phyloP scores from a whole-genome alignment of 2,329 filamentous ascomycete genomes.

The Ceratocystis papillata region DNA sequence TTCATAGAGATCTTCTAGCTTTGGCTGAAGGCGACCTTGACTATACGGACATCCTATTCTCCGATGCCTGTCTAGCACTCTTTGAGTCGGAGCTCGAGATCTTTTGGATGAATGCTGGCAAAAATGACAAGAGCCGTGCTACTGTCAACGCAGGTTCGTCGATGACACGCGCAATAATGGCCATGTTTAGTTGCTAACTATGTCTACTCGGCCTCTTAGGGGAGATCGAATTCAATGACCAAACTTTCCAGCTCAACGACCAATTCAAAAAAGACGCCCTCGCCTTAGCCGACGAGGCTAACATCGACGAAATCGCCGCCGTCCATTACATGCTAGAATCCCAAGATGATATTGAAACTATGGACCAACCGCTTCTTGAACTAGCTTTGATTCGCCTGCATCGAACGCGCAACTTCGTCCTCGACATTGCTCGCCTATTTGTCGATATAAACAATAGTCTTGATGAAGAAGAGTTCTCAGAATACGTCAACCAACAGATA shows the following conservation, averaged over 20 bases:
- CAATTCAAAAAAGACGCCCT: constrained; percentile 76
- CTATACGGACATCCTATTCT: constrained; percentile 55
- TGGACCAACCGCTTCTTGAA: constrained; percentile 64
- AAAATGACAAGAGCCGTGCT: constrained; percentile 65
- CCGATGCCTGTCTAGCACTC: constrained; percentile 57
- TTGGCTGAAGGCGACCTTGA: constrained; percentile 57
- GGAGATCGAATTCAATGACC: constrained; percentile 60
- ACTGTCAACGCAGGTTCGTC: constrained; percentile 54
- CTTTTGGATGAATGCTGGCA: constrained; percentile 63
- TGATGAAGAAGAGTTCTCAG: constrained; percentile 37
- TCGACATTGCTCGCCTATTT: constrained; percentile 74
- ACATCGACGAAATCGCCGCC: constrained; percentile 81
- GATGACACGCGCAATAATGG: constrained; percentile 20
- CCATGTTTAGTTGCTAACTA: neutral
- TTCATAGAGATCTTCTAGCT: constrained; percentile 75
- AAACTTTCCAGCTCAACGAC: constrained; percentile 70
- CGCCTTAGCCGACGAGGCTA: constrained; percentile 73
- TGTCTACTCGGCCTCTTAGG: constrained; percentile 40
- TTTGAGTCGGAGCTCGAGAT: constrained; percentile 61
- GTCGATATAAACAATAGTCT: constrained; percentile 50
- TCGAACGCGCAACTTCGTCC: constrained; percentile 66
- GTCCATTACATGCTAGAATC: constrained; percentile 65
- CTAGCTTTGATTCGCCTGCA: constrained; percentile 82
- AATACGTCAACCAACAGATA: constrained; percentile 47
- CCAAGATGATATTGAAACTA: constrained; percentile 53